These are phyloP conservation scores for Neurospora africana DNA, from an alignment of 495 filamentous ascomycete genomes.

Conservation along the genomic window DNA sequence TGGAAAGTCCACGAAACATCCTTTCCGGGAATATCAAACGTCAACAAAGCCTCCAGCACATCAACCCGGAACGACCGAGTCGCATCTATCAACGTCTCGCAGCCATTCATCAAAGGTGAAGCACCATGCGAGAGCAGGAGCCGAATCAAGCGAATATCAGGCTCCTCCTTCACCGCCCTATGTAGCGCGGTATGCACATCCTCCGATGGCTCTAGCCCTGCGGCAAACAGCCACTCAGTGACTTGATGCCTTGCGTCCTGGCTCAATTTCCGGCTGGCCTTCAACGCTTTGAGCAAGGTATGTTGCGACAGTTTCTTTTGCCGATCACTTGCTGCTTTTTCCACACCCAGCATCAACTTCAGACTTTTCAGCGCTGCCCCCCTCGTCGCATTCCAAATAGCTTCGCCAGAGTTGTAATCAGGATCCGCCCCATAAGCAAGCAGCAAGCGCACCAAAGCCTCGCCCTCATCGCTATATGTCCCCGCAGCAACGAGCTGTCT, in stretches of 20 bases:
- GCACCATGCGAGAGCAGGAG: constrained; percentile 32
- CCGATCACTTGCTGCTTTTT: constrained; percentile 13
- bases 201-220: constrained; percentile 28
- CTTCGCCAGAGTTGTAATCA: constrained; percentile 35
- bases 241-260: constrained; percentile 31
- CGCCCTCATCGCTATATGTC: constrained; percentile 30
- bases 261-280: constrained; percentile 33
- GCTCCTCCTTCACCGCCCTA: constrained; percentile 34
- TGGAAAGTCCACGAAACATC: constrained; percentile 30
- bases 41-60: constrained; percentile 27
- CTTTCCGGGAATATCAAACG: constrained; percentile 20
- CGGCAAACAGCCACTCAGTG: constrained; percentile 33
- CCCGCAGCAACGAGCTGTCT: constrained; percentile 33
- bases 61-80: constrained; percentile 19
- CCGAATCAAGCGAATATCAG: constrained; percentile 30
- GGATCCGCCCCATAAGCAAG: constrained; percentile 32
- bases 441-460: constrained; percentile 29
- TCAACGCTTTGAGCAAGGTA: constrained; percentile 31
- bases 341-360: constrained; percentile 33
- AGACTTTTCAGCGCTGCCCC: constrained; percentile 32
- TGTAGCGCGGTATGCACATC: constrained; percentile 31
- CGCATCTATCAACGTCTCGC: constrained; percentile 36
- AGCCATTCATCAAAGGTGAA: constrained; percentile 30
- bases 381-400: constrained; percentile 35
- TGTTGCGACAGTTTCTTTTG: constrained; percentile 27